Percentiles rank a stretch among this genome's conserved stretches.
Evolutionary conservation across 139 green algal genomes (phyloP).

Genomic region (Picochlorum sp.): DNA sequence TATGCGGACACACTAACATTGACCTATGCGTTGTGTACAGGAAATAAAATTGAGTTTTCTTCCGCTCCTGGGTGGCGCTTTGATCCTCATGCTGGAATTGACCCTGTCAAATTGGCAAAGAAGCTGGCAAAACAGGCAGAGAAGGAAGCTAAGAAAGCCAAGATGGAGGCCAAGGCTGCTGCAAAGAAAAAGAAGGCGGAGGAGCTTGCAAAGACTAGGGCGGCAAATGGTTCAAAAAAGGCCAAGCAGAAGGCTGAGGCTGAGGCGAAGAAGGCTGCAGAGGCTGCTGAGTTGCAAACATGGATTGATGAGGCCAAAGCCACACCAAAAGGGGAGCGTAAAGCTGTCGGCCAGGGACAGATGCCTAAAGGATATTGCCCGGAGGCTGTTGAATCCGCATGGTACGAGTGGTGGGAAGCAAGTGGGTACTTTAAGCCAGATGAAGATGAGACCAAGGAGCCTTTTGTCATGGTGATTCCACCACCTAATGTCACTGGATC

Average conservation of each 20-base stretch:
- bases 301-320: constrained; percentile 42
- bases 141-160: constrained; percentile 70
- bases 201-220: constrained; percentile 19
- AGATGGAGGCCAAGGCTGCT: constrained; percentile 17
- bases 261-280: constrained; percentile 71
- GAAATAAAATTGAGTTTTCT: not conserved
- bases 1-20: constrained; percentile 4
- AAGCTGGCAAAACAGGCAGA: constrained; percentile 56
- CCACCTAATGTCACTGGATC: constrained; percentile 96
- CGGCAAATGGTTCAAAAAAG: constrained; percentile 49
- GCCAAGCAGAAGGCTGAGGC: constrained; percentile 62
- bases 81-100: constrained; percentile 26
- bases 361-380: constrained; percentile 88
- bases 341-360: constrained; percentile 44
- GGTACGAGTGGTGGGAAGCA: constrained; percentile 81
- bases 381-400: constrained; percentile 55
- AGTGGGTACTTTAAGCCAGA: constrained; percentile 87
- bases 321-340: constrained; percentile 79
- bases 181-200: constrained; percentile 30
- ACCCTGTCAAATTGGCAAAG: constrained; percentile 68
- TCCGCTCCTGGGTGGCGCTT: not conserved
- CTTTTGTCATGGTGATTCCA: constrained; percentile 96
- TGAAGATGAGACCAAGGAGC: constrained; percentile 23
- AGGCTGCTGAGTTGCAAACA: constrained; percentile 54
- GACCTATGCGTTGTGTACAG: not conserved